phyloP scores from a whole-genome alignment of 2,329 filamentous ascomycete genomes.

The Ascochyta clinopodiicola region DNA sequence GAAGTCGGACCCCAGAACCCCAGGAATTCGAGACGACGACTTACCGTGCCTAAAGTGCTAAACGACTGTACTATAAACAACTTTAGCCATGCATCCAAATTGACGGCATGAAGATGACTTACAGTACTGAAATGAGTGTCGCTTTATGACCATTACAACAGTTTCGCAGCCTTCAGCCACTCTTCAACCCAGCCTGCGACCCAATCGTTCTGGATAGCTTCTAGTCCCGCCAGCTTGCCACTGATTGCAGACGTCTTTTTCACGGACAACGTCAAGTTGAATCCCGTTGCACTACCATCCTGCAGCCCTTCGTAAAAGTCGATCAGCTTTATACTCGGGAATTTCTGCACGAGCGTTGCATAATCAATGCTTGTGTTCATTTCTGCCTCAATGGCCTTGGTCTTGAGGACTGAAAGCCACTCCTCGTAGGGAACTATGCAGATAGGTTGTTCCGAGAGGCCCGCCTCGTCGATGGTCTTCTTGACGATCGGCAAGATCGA shows the following conservation, averaged over 20 bases:
- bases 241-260: neutral
- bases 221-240: neutral
- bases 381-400: neutral
- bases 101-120: neutral
- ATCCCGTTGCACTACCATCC: neutral
- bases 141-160: neutral
- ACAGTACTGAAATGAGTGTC: neutral
- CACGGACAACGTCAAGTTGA: neutral
- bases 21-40: neutral
- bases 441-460: neutral
- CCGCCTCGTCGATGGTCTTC: neutral
- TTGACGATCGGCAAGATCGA: neutral
- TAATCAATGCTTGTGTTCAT: neutral
- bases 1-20: neutral
- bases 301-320: neutral
- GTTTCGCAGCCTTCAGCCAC: neutral
- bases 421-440: neutral
- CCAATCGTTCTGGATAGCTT: neutral
- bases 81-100: neutral
- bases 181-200: neutral
- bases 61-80: neutral
- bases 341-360: neutral
- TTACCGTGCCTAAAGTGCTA: conserved; percentile 1
- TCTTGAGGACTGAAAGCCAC: neutral
- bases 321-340: neutral